Percentiles rank a stretch among this genome's conserved stretches.
Evolutionary conservation across 2,329 filamentous ascomycete species (phyloP).

Genomic region (Pseudocercospora macadamiae): DNA sequence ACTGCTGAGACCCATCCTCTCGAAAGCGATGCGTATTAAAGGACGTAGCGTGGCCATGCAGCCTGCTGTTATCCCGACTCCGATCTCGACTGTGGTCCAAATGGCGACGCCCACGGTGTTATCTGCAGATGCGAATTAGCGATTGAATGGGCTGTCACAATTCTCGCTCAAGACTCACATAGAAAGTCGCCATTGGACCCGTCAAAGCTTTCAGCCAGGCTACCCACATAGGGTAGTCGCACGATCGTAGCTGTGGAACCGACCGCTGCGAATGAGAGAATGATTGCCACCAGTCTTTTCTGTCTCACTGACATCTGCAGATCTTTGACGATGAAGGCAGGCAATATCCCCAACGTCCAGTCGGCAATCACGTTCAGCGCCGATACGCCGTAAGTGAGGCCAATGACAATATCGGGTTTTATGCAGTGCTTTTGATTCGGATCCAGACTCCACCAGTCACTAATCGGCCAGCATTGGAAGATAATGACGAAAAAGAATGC

Average conservation of each 20-base stretch:
- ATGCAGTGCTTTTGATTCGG: slow-evolving; percentile 47
- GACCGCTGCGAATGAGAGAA: slow-evolving; percentile 45
- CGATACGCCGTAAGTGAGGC: slow-evolving; percentile 37
- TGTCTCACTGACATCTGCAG: slow-evolving; percentile 44
- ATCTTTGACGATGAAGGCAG: slow-evolving; percentile 47
- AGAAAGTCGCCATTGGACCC: slow-evolving; percentile 45
- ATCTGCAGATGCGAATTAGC: slow-evolving; percentile 33
- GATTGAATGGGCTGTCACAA: not conserved
- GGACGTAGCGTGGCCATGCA: slow-evolving; percentile 55
- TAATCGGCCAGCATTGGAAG: slow-evolving; percentile 58
- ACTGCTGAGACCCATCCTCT: slow-evolving; percentile 19
- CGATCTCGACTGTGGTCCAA: slow-evolving; percentile 40
- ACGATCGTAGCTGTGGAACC: slow-evolving; percentile 58
- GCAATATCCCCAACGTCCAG: slow-evolving; percentile 45
- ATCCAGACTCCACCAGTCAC: slow-evolving; percentile 54
- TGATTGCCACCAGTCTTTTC: slow-evolving; percentile 43
- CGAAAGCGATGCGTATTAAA: slow-evolving; percentile 42
- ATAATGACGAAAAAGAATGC: slow-evolving; percentile 56
- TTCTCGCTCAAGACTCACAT: slow-evolving; percentile 32
- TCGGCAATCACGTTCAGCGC: slow-evolving; percentile 47
- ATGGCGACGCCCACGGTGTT: slow-evolving; percentile 45
- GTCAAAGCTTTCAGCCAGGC: slow-evolving; percentile 40
- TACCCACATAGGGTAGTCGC: slow-evolving; percentile 48
- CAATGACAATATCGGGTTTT: slow-evolving; percentile 51
- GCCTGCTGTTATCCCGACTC: slow-evolving; percentile 45